A percentile compares a stretch with the other conserved stretches of the same genome.
These are phyloP conservation scores for Poa pratensis DNA, from an alignment of 176 grass and related monocot genomes.

Conservation along the genomic window DNA sequence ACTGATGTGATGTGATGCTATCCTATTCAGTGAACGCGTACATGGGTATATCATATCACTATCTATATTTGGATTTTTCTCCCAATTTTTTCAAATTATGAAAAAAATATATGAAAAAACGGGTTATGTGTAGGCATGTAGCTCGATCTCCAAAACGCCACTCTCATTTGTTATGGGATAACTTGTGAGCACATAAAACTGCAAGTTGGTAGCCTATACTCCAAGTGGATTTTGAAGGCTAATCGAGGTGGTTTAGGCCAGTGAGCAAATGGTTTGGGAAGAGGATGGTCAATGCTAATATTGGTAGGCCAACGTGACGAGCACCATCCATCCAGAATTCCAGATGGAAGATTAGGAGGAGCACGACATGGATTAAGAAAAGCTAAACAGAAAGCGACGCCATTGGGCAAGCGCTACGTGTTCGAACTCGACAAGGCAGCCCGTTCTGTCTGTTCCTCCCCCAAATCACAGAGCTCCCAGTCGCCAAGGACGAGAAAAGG, in stretches of 20 bases:
- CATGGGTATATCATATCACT: no score
- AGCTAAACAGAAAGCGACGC: not conserved
- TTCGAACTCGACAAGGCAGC: not conserved
- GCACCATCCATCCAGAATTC: not conserved
- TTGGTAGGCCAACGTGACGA: not conserved
- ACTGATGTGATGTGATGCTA: not conserved
- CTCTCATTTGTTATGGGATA: no score
- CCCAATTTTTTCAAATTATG: no score
- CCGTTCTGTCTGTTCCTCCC: not conserved
- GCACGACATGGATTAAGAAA: slow-evolving; percentile 5
- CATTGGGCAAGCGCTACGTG: slow-evolving; percentile 28
- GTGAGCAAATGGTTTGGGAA: not conserved
- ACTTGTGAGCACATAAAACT: no score
- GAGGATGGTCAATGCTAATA: not conserved
- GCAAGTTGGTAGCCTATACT: no score
- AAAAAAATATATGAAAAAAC: no score
- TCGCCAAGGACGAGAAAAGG: not conserved
- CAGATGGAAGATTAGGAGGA: not conserved
- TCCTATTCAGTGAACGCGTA: no score
- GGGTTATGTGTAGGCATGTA: no score
- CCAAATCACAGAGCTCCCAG: not conserved
- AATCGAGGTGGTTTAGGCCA: not conserved
- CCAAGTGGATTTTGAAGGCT: not conserved
- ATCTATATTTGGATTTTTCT: no score
- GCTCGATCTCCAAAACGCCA: no score